Evolutionary conservation across 495 filamentous ascomycete species (phyloP), one percentile per base, ranked within the genome.

Genomic region (Lepraria neglecta): DNA sequence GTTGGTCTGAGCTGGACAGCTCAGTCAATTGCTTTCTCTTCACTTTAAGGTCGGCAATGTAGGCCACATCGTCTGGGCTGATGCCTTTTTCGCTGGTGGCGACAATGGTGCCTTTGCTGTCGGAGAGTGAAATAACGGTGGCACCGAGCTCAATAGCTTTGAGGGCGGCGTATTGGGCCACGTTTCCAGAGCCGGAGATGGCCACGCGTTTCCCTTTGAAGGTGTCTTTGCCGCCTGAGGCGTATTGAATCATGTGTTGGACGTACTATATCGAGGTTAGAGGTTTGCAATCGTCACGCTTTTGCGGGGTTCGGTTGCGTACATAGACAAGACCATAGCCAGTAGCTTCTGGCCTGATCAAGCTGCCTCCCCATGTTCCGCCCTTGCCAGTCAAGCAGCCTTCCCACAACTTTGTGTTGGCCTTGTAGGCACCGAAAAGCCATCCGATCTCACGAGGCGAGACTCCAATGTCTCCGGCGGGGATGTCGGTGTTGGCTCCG

Each of bases 301-400:
- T 27, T 51, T 9, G 0, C 1, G 31, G 21, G 31, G 1, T 10
- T 24, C 52, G 14, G 3, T 28, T 69, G 9, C 78, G 65, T 70
- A 79, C 76, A 80, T 98, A 98, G 74, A 97, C 87, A 63, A 98
- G 86, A 75, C 94, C 94, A 75, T 89, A 97, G 55, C 94, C 94
- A 48, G 94, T 98, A 68, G 94, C 94, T 82, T 98, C 94, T 63
- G 94, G 94, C 65, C 94, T 83, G 78, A 97, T 97, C 76, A 97
- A 77, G 74, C 82, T 87, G 68, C 94, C 94, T 75, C 94, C 94
- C 91, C 91, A 97, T 76, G 73, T 83, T 68, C 84, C 82, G 60
- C 94, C 94, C 84, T 98, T 98, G 59, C 94, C 94, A 64, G 94
- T 98, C 70, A 98, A 81, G 61, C 95, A 87, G 71, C 94, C 94